phyloP scores from a whole-genome alignment of 768 basidiomycete genomes.

The Tephrocybe rancida region DNA sequence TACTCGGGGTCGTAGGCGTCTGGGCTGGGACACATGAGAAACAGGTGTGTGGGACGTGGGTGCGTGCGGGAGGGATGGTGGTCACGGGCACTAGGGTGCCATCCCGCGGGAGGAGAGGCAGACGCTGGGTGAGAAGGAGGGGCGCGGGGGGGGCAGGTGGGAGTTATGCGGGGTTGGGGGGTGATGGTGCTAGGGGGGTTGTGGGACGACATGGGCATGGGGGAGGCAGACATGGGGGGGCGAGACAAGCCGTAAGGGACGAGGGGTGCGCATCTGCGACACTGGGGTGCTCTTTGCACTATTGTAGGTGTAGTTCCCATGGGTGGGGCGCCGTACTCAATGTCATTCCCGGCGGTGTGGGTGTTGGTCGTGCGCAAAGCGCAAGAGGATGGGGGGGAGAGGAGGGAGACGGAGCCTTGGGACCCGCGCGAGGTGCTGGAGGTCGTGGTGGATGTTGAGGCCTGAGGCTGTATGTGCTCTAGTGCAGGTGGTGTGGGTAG shows the following conservation, averaged over 20 bases:
- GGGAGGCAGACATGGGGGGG: conserved; percentile 5
- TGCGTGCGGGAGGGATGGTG: conserved; percentile 18
- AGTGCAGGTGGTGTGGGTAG: too few species aligned
- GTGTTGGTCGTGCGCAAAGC: not conserved
- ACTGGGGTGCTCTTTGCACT: not conserved
- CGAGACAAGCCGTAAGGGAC: conserved; percentile 8
- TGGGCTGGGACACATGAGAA: conserved; percentile 34
- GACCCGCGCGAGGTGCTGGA: not conserved
- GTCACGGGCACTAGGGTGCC: conserved; percentile 41
- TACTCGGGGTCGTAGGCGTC: not conserved
- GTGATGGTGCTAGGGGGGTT: not conserved
- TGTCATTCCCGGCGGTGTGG: not conserved
- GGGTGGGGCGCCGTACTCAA: too few species aligned
- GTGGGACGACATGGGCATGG: conserved; percentile 14
- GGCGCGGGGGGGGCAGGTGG: not conserved
- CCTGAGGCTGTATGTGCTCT: too few species aligned
- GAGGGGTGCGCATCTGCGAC: conserved; percentile 10
- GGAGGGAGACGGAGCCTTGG: not conserved
- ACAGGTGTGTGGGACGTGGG: conserved; percentile 21
- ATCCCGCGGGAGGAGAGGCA: conserved; percentile 22
- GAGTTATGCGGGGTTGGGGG: conserved; percentile 11
- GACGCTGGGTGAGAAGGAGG: conserved; percentile 31
- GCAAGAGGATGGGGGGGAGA: not conserved
- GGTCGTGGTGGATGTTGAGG: too few species aligned
- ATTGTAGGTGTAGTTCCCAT: not conserved